Percentiles rank a stretch among this genome's conserved stretches.
Conservation (phyloP, 495 filamentous ascomycete species). For the Penicillium flavigenum region DNA sequence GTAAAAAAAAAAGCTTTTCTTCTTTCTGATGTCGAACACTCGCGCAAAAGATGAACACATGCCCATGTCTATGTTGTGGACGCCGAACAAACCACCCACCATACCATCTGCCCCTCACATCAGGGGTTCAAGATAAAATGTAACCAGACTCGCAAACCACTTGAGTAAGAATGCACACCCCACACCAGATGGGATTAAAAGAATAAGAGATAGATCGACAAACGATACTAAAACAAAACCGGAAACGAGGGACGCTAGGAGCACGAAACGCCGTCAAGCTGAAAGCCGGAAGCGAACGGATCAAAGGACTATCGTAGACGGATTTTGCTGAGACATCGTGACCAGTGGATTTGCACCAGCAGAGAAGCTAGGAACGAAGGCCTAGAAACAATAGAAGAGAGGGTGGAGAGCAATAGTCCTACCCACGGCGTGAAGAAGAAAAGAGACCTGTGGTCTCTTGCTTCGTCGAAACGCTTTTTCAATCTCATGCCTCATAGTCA, state of each 20-base stretch:
- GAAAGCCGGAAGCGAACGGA: constrained; percentile 13
- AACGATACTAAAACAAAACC: constrained; percentile 23
- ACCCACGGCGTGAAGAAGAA: constrained; percentile 10
- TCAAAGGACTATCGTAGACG: constrained; percentile 9
- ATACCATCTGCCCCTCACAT: constrained; percentile 40
- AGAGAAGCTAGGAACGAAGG: constrained; percentile 3
- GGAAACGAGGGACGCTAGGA: constrained; percentile 15
- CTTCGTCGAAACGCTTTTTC: constrained; percentile 14
- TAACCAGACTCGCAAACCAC: constrained; percentile 34
- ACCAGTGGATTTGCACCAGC: constrained; percentile 12
- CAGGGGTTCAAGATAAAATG: constrained; percentile 30
- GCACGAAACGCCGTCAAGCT: constrained; percentile 23
- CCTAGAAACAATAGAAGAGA: constrained; percentile 7
- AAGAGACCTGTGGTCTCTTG: background rate
- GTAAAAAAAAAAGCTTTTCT: constrained; percentile 28
- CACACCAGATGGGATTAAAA: constrained; percentile 30
- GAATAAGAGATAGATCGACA: constrained; percentile 27
- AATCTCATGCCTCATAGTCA: constrained; percentile 9
- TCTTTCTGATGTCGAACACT: constrained; percentile 27
- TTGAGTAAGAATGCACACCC: constrained; percentile 38
- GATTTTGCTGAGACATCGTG: constrained; percentile 5
- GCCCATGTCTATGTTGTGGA: constrained; percentile 51
- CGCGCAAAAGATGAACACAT: constrained; percentile 38
- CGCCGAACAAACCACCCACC: constrained; percentile 46
- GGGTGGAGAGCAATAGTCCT: constrained; percentile 17